phyloP scores from a whole-genome alignment of 768 basidiomycete genomes.

The Mycena leptocephala region DNA sequence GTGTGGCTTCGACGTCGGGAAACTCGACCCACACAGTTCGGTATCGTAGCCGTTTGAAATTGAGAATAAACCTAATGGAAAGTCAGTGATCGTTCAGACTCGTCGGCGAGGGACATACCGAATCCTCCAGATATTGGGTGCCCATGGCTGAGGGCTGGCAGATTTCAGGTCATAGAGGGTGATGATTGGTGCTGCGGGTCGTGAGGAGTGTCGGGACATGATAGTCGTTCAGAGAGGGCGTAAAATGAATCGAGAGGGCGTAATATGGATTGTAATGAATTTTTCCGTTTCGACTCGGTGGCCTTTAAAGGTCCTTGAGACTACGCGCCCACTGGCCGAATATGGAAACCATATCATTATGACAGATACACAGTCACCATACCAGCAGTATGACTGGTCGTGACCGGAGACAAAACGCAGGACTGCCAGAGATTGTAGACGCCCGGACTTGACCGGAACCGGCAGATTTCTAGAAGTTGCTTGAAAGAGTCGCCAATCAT shows the following conservation, averaged over 20 bases:
- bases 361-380: slow-evolving; percentile 20
- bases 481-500: neutral
- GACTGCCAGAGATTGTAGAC: neutral
- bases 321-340: slow-evolving; percentile 2
- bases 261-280: slow-evolving; percentile 7
- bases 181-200: slow-evolving; percentile 29
- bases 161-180: slow-evolving; percentile 37
- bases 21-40: slow-evolving; percentile 82
- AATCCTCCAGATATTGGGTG: slow-evolving; percentile 61
- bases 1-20: slow-evolving; percentile 75
- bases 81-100: neutral
- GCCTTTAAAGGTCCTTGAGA: slow-evolving; percentile 10
- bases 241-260: slow-evolving; percentile 1
- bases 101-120: slow-evolving; percentile 55
- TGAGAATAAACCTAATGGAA: slow-evolving; percentile 54
- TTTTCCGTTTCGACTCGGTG: neutral
- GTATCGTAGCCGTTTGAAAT: slow-evolving; percentile 82
- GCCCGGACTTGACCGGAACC: neutral
- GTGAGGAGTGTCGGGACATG: slow-evolving; percentile 35
- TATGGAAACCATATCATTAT: slow-evolving; percentile 27
- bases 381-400: slow-evolving; percentile 18
- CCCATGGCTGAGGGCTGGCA: slow-evolving; percentile 35
- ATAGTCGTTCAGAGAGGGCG: slow-evolving; percentile 1
- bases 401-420: slow-evolving; percentile 18
- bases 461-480: neutral